Percentiles rank a stretch among this genome's conserved stretches.
These are phyloP conservation scores for Penstemon davidsonii DNA, from an alignment of 257 asterid species.

Conservation along the genomic window DNA sequence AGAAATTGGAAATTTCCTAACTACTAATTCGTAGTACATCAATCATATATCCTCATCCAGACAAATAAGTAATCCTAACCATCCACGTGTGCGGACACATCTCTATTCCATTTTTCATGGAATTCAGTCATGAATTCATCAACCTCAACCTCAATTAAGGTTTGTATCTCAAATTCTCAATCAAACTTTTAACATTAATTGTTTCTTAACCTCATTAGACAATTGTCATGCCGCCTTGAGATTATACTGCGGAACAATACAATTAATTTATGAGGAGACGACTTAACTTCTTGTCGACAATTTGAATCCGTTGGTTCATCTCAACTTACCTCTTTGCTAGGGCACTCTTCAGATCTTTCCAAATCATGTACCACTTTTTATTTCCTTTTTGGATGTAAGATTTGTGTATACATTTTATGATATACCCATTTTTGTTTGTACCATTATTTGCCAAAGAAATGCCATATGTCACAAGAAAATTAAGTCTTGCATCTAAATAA, in stretches of 20 bases:
- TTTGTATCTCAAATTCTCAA: too few relatives aligned
- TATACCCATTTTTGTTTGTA: constrained; percentile 11
- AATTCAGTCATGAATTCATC: constrained; percentile 28
- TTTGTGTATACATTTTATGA: not conserved
- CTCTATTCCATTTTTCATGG: constrained; percentile 23
- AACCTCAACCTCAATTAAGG: constrained; percentile 18
- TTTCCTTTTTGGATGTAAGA: constrained; percentile 21
- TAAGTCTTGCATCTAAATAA: not conserved
- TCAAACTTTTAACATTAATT: constrained; percentile 47
- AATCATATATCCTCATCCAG: too few relatives aligned
- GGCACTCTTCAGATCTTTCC: constrained; percentile 48
- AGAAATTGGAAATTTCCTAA: too few relatives aligned
- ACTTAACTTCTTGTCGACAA: not conserved
- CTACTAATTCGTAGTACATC: too few relatives aligned
- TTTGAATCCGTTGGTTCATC: constrained; percentile 40
- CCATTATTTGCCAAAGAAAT: not conserved
- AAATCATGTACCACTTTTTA: constrained; percentile 24
- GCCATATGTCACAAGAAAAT: not conserved
- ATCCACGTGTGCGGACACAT: constrained; percentile 29
- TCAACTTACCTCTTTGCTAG: constrained; percentile 44
- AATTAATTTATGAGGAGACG: constrained; percentile 5
- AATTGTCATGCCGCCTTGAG: constrained; percentile 31
- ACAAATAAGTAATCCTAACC: constrained; percentile 15
- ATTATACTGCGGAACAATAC: constrained; percentile 27
- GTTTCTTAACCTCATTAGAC: constrained; percentile 38